Percentiles rank a stretch among this genome's conserved stretches.
Evolutionary conservation across 129 eudicot species (phyloP).

Genomic region (Flaveria robusta): DNA sequence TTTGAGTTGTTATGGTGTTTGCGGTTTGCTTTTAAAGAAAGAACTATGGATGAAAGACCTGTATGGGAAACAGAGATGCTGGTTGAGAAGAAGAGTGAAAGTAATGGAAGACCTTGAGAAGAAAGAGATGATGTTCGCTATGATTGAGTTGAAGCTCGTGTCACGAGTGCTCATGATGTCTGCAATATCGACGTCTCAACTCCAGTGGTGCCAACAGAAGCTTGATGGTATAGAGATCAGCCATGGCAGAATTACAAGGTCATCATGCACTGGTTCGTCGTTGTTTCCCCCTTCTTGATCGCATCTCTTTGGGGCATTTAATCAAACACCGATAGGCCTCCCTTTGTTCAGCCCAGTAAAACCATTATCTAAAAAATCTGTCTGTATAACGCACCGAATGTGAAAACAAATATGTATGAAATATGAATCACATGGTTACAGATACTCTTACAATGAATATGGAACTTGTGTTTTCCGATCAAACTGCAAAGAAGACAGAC

Average conservation of each 20-base stretch:
- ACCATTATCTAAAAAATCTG: background rate
- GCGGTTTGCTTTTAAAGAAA: conserved; percentile 37
- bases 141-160: conserved; percentile 53
- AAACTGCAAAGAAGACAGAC: conserved; percentile 55
- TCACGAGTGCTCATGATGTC: conserved; percentile 51
- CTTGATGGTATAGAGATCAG: conserved; percentile 44
- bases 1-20: background rate
- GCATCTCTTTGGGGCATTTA: background rate
- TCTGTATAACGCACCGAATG: background rate
- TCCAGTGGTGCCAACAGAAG: conserved; percentile 61
- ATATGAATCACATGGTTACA: conserved; percentile 9
- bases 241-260: conserved; percentile 32
- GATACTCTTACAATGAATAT: conserved; percentile 29
- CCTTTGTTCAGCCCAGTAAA: conserved; percentile 6
- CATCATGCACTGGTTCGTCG: conserved; percentile 19
- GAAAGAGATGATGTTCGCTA: conserved; percentile 41
- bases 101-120: conserved; percentile 21
- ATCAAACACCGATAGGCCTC: conserved; percentile 27
- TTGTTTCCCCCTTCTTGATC: conserved; percentile 45
- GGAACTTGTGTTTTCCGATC: conserved; percentile 56
- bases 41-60: conserved; percentile 44
- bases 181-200: conserved; percentile 51
- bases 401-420: background rate
- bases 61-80: conserved; percentile 48
- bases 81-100: conserved; percentile 43